Evolutionary conservation across 257 asterid genomes (phyloP), one percentile per base, ranked within the genome.

Genomic region (Echites panduratus): DNA sequence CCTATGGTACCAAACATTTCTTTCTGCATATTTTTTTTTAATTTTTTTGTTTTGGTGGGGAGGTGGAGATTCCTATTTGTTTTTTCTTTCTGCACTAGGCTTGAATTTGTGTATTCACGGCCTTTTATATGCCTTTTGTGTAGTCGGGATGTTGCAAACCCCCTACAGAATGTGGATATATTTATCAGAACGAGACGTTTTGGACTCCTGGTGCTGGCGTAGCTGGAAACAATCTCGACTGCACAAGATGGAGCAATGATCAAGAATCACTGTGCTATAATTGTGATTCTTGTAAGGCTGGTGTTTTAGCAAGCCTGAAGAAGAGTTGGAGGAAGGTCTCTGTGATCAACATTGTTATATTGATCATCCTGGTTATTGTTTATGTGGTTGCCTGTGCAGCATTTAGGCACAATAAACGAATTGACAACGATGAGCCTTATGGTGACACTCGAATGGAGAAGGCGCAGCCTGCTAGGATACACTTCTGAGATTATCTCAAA

Each of bases 61-160:
- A 19, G 52, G 41, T 35, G 47, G 68, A 17, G 9, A 61, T 61
- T 4, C 22, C 0, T 47, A 47, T 27, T n/a, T 0, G 19, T 22
- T 2, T 65, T 40, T 41, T 65, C 24, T 65, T 40, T 29, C 29
- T 8, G 5, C 29, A 13, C 29, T 10, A 24, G 38, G 17, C 4
- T 57, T 57, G 35, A 57, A 58, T 58, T 53, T 53, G 24, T 22
- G 16, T 26, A 58, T 27, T 54, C 29, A n/a, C 61, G 2, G 7
- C 20, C 9, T 9, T n/a, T 44, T 20, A 41, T 66, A 40, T 19
- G 70, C 32, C 0, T 10, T n/a, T 20, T 66, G 13, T 76, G 71
- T 70, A 93, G 98, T 93, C 97, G 0, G 97, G 98, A 75, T 93
- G 98, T 52, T 93, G 98, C 89, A 93, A 93, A 79, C 96, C 98